A percentile compares a stretch with the other conserved stretches of the same genome.
Conservation (phyloP, 2,329 filamentous ascomycete genomes). For the Cryphonectria nitschkei region DNA sequence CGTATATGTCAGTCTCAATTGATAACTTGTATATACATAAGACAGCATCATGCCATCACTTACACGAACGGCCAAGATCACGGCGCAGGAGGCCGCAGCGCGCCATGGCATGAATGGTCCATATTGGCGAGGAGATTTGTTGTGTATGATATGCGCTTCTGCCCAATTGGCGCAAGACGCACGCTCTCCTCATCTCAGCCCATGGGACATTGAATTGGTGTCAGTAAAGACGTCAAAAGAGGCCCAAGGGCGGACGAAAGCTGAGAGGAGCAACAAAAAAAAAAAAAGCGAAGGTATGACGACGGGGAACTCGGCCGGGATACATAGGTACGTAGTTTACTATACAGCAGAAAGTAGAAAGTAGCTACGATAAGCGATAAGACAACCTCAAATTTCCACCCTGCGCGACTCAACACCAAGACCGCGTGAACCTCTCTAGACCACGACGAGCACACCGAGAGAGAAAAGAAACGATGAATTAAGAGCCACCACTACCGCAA, state of each 20-base stretch:
- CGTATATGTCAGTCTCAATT: not conserved
- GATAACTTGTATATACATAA: not conserved
- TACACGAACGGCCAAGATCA: not conserved
- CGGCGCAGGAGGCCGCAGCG: conserved; percentile 17
- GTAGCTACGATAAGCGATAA: conserved; percentile 30
- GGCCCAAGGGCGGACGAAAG: not conserved
- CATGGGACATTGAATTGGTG: conserved; percentile 29
- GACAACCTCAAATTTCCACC: conserved; percentile 26
- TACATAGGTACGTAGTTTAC: not conserved
- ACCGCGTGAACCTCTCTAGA: not conserved
- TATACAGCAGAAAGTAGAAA: not conserved
- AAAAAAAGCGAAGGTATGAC: conserved; percentile 10
- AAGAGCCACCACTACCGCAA: not conserved
- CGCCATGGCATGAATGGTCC: conserved; percentile 7
- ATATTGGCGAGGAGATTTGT: conserved; percentile 4
- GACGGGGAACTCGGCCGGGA: conserved; percentile 6
- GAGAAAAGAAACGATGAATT: not conserved
- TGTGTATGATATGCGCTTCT: conserved; percentile 30
- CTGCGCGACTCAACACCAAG: not conserved
- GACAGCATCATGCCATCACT: not conserved
- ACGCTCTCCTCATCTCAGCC: conserved; percentile 39
- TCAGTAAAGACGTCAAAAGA: not conserved
- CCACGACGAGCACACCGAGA: not conserved
- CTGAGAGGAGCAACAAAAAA: not conserved
- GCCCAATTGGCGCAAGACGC: conserved; percentile 37